These are phyloP conservation scores for Eucalyptus curtisii DNA, from an alignment of 345 rosid genomes.

Conservation along the genomic window DNA sequence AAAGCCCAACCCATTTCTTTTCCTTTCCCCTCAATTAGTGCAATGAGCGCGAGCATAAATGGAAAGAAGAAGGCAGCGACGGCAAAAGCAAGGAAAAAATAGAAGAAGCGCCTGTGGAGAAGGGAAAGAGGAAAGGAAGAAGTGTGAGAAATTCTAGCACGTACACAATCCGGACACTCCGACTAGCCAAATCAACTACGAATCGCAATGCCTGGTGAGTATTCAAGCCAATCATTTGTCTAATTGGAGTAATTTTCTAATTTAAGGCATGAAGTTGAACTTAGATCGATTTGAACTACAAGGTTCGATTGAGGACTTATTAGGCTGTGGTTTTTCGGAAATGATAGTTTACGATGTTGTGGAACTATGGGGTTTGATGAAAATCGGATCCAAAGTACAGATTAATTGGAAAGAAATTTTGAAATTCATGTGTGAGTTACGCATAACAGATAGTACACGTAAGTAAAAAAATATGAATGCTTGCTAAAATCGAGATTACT, in stretches of 20 bases:
- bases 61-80: not conserved
- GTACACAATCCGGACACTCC: not conserved
- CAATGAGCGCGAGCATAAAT: not conserved
- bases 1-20: not conserved
- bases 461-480: not conserved
- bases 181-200: not conserved
- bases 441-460: fast-evolving
- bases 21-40: not conserved
- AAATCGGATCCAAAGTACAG: too few relatives aligned
- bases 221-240: not conserved
- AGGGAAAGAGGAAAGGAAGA: not conserved
- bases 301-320: not conserved
- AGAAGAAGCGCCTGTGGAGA: not conserved
- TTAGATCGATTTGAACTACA: fast-evolving
- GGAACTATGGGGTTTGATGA: too few relatives aligned
- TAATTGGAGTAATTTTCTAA: not conserved
- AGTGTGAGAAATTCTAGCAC: not conserved
- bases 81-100: not conserved
- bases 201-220: too few relatives aligned
- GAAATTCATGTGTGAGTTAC: fast-evolving
- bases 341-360: fast-evolving
- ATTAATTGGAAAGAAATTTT: too few relatives aligned
- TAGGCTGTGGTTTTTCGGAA: not conserved
- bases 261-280: not conserved
- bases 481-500: not conserved